A percentile compares a stretch with the other conserved stretches of the same genome.
Evolutionary conservation across 805 yeast genomes (phyloP).

Genomic region (Nakazawaea holstii): DNA sequence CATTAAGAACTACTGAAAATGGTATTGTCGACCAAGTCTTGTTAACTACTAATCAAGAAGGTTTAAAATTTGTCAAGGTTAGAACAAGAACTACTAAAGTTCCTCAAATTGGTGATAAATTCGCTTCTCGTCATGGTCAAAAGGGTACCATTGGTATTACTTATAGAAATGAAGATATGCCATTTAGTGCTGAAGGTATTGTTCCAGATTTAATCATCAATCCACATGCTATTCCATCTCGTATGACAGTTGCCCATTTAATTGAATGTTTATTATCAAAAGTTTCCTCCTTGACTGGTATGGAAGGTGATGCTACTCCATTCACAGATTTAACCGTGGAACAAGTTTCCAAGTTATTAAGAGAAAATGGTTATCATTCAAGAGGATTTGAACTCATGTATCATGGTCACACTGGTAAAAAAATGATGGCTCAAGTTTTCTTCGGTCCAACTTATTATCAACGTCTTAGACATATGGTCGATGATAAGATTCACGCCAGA

Average conservation of each 20-base stretch:
- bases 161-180: constrained; percentile 98
- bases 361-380: constrained; percentile 96
- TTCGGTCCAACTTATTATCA: constrained; percentile 99
- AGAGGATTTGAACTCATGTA: constrained; percentile 99
- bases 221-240: constrained; percentile 99
- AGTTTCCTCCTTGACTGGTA: constrained; percentile 90
- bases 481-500: constrained; percentile 97
- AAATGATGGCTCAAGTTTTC: constrained; percentile 96
- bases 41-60: constrained; percentile 96
- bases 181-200: constrained; percentile 90
- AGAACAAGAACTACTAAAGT: constrained; percentile 98
- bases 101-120: constrained; percentile 99
- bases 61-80: constrained; percentile 94
- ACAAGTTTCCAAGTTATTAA: constrained; percentile 84
- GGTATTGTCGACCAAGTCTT: constrained; percentile 98
- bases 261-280: constrained; percentile 95
- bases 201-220: constrained; percentile 97
- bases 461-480: constrained; percentile 98
- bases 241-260: constrained; percentile 99
- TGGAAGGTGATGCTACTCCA: constrained; percentile 99
- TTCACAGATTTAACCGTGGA: constrained; percentile 98
- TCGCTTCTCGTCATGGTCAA: constrained; percentile 99
- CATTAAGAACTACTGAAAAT: constrained; percentile 91
- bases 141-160: constrained; percentile 99
- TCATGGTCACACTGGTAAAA: constrained; percentile 98